Evolutionary conservation across 768 basidiomycete species (phyloP), one percentile per base, ranked within the genome.

Genomic region (Pleurotus eryngii): DNA sequence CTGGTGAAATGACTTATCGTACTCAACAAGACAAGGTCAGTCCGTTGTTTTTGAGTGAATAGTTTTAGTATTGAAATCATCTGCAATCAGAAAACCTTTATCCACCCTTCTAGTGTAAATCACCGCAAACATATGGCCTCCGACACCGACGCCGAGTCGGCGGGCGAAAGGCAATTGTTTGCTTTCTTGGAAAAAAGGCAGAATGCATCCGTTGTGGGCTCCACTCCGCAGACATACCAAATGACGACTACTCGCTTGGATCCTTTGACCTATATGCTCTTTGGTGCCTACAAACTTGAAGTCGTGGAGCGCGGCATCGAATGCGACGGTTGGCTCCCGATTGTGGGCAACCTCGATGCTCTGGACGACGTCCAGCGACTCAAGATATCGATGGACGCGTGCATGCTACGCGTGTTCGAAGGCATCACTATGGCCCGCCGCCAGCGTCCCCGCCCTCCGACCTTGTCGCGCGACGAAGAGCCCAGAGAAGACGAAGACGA

Each of bases 311-410:
- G 81, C 15, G 92, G 93, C 5, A 69, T 98, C 49, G 86, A 89
- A 65, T 95, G 92, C 65, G 95, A 98, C 65, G 85, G 83, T 45
- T 98, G 95, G 95, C 73, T 98, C 9, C 92, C 94, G 18, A 80
- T 95, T 46, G 78, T 87, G 38, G 90, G 90, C 40, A 82, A 87
- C 60, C 63, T 87, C 49, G 79, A 87, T 63, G 82, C 84, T 1
- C 71, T 97, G 64, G 92, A 95, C 66, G 86, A 93, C 61, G 74
- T 96, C n/a, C 87, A 89, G 68, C 80, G 83, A 11, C 74, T 98
- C 65, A 95, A 94, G 72, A 76, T 72, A 17, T 73, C 88, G 63
- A 83, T 95, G 78, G 92, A 96, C 63, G 76, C 76, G 2, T 92
- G 89, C 64, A 86, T 97, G 85, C 74, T 94, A 48, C 85, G 95